Evolutionary conservation across 2,329 filamentous ascomycete species (phyloP), one percentile per base, ranked within the genome.

Genomic region (Apiospora phragmitis): DNA sequence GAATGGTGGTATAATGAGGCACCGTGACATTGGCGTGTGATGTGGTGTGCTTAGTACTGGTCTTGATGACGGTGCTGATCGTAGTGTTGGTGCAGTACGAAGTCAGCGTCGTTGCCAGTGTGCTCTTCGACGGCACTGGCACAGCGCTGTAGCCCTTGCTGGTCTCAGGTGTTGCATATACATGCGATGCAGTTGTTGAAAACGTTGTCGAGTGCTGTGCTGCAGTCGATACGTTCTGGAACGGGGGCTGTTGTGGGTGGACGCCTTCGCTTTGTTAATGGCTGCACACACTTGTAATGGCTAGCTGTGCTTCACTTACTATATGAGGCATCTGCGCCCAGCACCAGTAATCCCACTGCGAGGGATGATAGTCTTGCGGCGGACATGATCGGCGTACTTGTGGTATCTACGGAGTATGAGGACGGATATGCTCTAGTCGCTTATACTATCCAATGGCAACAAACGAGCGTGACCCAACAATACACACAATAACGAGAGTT

Each of bases 401-500:
- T 16, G 21, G 18, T 62, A 62, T 38, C n/a, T n/a, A n/a, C n/a
- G n/a, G n/a, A n/a, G 55, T 38, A 62, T 5, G 55, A 62, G 32
- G 51, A n/a, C 55, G 12, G 55, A 21, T 62, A 38, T 62, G 55
- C 9, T 62, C 18, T 62, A 12, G 32, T 71, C 59, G n/a, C 26
- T 32, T 35, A 55, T 65, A 72, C 68, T 68, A 71, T 72, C 51
- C 71, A 68, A 35, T 70, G 71, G 43, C 35, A 70, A 16, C 68
- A 71, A 77, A 74, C 76, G 75, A 77, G 71, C 26, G 75, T 75
- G 71, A 70, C 42, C 65, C 68, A 75, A 73, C 73, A 71, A 76
- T 62, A 59, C 67, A 70, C 55, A 70, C 62, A 65, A 55, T 70
- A 59, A 55, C 55, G 51, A 70, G 65, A 68, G 67, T 70, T 41